Percentiles rank a stretch among this genome's conserved stretches.
These are phyloP conservation scores for Thalassia testudinum DNA, from an alignment of 116 monocot genomes.

Conservation along the genomic window DNA sequence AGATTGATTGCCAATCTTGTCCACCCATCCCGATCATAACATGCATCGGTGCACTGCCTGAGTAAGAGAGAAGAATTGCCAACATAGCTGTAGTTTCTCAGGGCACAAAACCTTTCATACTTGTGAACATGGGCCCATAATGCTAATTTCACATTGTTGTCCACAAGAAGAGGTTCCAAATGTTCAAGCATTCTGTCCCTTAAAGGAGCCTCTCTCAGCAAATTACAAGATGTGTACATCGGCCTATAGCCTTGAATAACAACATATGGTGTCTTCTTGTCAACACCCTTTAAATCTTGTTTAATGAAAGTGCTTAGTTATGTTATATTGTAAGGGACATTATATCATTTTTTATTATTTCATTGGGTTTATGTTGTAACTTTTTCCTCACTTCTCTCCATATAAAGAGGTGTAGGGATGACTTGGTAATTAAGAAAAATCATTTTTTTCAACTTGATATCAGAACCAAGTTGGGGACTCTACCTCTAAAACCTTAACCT, in stretches of 20 bases:
- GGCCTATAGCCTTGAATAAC: slow-evolving; percentile 93
- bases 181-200: slow-evolving; percentile 53
- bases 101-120: slow-evolving; percentile 88
- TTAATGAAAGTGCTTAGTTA: too few species aligned
- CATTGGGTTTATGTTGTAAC: too few species aligned
- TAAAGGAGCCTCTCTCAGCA: slow-evolving; percentile 43
- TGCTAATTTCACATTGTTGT: slow-evolving; percentile 81
- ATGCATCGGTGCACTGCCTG: slow-evolving; percentile 44
- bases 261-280: slow-evolving; percentile 66
- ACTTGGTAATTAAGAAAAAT: too few species aligned
- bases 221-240: slow-evolving; percentile 88
- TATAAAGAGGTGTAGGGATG: too few species aligned
- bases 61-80: slow-evolving; percentile 16
- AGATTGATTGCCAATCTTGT: slow-evolving; percentile 83
- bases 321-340: too few species aligned
- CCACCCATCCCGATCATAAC: slow-evolving; percentile 93
- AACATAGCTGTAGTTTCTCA: slow-evolving; percentile 53
- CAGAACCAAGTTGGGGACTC: too few species aligned
- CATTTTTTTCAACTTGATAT: too few species aligned
- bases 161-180: slow-evolving; percentile 68
- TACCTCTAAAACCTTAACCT: too few species aligned
- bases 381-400: too few species aligned
- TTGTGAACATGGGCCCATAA: slow-evolving; percentile 99
- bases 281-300: slow-evolving; percentile 52
- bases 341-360: too few species aligned